Evolutionary conservation across 2,329 filamentous ascomycete genomes (phyloP), one percentile per base, ranked within the genome.

Genomic region (Lecanosticta acicola): DNA sequence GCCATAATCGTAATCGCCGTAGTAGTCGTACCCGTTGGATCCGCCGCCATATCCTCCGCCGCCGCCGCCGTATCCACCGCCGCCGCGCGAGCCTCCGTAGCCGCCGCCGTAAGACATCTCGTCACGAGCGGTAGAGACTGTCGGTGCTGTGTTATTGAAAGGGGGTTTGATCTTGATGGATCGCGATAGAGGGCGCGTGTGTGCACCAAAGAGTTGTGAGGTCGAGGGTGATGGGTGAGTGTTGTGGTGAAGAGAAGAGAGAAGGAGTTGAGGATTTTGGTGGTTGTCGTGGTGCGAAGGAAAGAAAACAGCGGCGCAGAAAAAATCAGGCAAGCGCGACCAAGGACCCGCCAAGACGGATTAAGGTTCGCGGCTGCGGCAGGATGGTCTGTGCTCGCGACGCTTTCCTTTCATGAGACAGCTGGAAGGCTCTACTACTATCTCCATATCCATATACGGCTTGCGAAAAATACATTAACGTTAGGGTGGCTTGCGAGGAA

Each of bases 101-200:
- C 76, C 71, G 46, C 74, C 76, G 62, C 80, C 77, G 79, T 87
- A 85, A 71, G 84, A 86, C 84, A 87, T 87, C 66, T 63, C 78
- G 37, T 36, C n/a, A 33, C 34, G 41, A 20, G 20, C 64, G 49
- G 49, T 49, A 49, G 49, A 46, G 52, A 55, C 51, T 52, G 48
- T 55, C 32, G 24, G 20, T 16, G 14, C 34, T 13, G 21, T 39
- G 42, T 39, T 20, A 35, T 45, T 19, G 43, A 38, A 40, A 34
- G 33, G 34, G 36, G 40, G 43, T 17, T 32, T 18, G 18, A 43
- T 43, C 24, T 29, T 29, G 24, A 29, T 5, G 11, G 11, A 11
- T 29, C 24, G 24, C 24, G n/a, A n/a, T n/a, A n/a, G n/a, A n/a
- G n/a, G n/a, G n/a, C 11, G 24, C 7, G 5, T 29, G 5, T 5